Base-by-base conservation (phyloP, 1,284 basidiomycete species). In the Somion occarium region DNA sequence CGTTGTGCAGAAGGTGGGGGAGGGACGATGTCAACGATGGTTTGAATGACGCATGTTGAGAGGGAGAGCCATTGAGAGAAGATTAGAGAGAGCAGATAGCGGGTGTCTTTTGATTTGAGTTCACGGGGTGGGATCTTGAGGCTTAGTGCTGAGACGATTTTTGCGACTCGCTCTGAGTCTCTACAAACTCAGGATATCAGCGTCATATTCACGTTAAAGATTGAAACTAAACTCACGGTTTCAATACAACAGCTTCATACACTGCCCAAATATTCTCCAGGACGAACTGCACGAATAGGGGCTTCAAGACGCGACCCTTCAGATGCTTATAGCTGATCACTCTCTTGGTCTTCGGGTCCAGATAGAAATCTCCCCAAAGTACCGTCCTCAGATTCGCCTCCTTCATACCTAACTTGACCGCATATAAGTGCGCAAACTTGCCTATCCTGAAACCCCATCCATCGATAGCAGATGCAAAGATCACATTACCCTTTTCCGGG, bases 261-360 rank as follows among this genome's bases (percentile, higher is more conserved):
- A 98, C 90, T 23, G 89, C 86, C 96, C 96, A 99, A 25, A 99
- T 82, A 68, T 98, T 99, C 54, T 99, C 97, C 59, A 99, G 72
- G 3, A 99, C 88, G 61, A 99, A 98, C 70, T 98, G 95, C 3
- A 98, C 97, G 64, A 99, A 99, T 46, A 99, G 78, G n/a, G 95
- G 93, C 72, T 98, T 99, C 62, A 99, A 72, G 26, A 80, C 77
- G 22, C 93, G 82, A 18, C 92, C 92, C 55, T 83, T 83, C 51
- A 96, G 78, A 68, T 94, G 91, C 69, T 96, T 97, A 65, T 93
- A 78, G 58, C 88, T 91, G 62, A 99, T 87, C 20, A 98, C 91
- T 55, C 86, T 81, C 72, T 98, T 99, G 46, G 90, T 89, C 74
- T 98, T 99, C 0, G 96, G 92, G 66, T 99, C 97, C 51, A 99